Conservation (phyloP, 305 asterid species). For the Fraxinus nigra region DNA sequence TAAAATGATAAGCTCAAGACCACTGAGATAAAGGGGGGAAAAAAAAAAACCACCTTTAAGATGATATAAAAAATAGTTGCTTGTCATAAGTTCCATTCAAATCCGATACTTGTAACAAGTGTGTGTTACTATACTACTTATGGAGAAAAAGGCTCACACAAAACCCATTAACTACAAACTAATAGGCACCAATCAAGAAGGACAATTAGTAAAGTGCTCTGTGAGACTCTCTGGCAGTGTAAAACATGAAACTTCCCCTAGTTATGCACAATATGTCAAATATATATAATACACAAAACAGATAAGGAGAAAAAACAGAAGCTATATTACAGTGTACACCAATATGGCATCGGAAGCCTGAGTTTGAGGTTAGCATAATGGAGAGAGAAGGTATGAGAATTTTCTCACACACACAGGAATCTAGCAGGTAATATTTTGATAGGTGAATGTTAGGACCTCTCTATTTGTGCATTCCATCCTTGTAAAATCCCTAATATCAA, state of each 20-base stretch:
- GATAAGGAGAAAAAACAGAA: neutral
- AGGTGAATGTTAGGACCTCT: neutral
- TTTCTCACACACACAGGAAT: neutral
- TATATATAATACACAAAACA: neutral
- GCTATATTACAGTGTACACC: neutral
- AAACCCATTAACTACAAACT: conserved; percentile 8
- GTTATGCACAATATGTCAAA: conserved; percentile 8
- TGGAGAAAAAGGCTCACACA: neutral
- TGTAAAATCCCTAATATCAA: neutral
- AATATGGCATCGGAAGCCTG: neutral
- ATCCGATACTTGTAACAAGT: conserved; percentile 9
- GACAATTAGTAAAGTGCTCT: conserved; percentile 10
- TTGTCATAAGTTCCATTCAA: neutral
- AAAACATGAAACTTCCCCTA: conserved; percentile 2
- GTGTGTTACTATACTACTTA: neutral
- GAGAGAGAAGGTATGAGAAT: neutral
- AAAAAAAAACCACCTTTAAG: neutral
- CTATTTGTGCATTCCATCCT: conserved; percentile 10
- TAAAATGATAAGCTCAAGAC: conserved; percentile 36
- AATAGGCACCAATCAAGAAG: conserved; percentile 12
- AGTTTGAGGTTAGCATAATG: neutral
- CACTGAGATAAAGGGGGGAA: conserved; percentile 8
- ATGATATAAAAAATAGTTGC: neutral
- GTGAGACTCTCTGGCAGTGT: conserved; percentile 10
- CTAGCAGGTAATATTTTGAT: neutral